Evolutionary conservation across 1,284 basidiomycete species (phyloP).

Genomic region (Fereydounia khargensis): DNA sequence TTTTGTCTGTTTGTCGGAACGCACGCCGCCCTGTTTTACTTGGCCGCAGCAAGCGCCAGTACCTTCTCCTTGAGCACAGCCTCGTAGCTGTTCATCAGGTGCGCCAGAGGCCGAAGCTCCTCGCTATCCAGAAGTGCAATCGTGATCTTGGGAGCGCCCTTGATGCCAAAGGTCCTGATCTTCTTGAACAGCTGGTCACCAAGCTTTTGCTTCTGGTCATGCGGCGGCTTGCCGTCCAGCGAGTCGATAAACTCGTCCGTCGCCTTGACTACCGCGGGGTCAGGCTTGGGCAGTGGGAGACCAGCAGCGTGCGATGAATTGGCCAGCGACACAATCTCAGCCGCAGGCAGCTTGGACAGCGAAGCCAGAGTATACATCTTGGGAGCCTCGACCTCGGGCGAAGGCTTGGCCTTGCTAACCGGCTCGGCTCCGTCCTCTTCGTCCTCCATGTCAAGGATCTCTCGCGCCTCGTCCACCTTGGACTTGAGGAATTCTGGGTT

Average conservation of each 20-base stretch:
- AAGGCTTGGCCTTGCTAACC: not conserved
- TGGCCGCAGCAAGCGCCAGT: slow-evolving; percentile 17
- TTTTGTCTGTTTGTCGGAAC: too few relatives aligned
- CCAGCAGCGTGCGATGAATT: slow-evolving; percentile 59
- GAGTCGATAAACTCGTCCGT: slow-evolving; percentile 77
- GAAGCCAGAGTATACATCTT: slow-evolving; percentile 53
- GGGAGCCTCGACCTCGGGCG: slow-evolving; percentile 12
- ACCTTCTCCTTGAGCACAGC: slow-evolving; percentile 69
- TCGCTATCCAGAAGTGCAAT: slow-evolving; percentile 78
- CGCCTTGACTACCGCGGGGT: slow-evolving; percentile 67
- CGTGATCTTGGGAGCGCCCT: slow-evolving; percentile 64
- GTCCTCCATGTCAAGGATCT: slow-evolving; percentile 61
- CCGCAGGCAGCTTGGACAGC: slow-evolving; percentile 68
- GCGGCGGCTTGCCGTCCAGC: slow-evolving; percentile 66
- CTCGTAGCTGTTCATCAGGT: slow-evolving; percentile 83
- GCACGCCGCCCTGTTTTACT: too few relatives aligned
- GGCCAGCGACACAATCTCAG: slow-evolving; percentile 66
- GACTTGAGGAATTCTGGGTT: slow-evolving; percentile 73
- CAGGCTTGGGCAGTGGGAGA: slow-evolving; percentile 69
- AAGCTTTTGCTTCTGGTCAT: slow-evolving; percentile 70
- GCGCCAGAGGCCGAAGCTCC: slow-evolving; percentile 75
- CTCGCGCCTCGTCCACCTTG: slow-evolving; percentile 78
- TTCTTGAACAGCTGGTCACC: slow-evolving; percentile 65
- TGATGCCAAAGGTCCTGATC: slow-evolving; percentile 74
- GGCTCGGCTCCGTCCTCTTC: not conserved